Percentiles rank a stretch among this genome's conserved stretches.
Evolutionary conservation across 2,329 filamentous ascomycete genomes (phyloP).

Genomic region (Claviceps pusilla): DNA sequence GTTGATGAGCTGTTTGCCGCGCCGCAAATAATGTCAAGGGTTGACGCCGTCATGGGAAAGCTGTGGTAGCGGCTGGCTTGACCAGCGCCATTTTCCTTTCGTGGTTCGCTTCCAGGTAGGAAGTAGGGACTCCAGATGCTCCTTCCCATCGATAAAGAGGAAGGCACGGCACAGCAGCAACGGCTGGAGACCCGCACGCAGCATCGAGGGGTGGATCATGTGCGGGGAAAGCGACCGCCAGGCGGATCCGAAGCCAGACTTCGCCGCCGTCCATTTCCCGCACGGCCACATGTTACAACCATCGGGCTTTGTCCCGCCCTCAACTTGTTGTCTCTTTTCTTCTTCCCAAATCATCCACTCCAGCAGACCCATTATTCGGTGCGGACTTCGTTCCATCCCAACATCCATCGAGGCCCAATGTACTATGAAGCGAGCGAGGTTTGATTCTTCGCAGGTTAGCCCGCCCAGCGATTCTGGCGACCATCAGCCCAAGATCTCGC

Average conservation of each 20-base stretch:
- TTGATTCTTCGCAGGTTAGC: conserved; percentile 8
- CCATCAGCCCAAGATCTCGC: conserved; percentile 16
- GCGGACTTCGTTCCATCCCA: conserved; percentile 5
- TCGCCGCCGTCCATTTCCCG: background rate
- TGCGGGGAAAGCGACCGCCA: background rate
- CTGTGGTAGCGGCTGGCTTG: too few species aligned
- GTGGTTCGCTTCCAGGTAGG: too few species aligned
- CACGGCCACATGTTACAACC: background rate
- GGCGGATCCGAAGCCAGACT: background rate
- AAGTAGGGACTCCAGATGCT: too few species aligned
- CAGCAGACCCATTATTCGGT: conserved; percentile 19
- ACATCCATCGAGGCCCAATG: background rate
- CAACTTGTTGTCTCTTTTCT: background rate
- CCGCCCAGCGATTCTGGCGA: conserved; percentile 4
- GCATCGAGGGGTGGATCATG: too few species aligned
- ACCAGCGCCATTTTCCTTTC: too few species aligned
- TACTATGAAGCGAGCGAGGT: conserved; percentile 12
- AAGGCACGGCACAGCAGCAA: too few species aligned
- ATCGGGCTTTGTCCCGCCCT: conserved; percentile 7
- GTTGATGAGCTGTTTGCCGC: too few species aligned
- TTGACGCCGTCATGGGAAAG: too few species aligned
- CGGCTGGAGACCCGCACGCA: too few species aligned
- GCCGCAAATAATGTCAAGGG: too few species aligned
- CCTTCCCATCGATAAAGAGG: too few species aligned
- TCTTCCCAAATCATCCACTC: background rate